Evolutionary conservation across 768 basidiomycete species (phyloP), one percentile per base, ranked within the genome.

Genomic region (Mycena belliarum): DNA sequence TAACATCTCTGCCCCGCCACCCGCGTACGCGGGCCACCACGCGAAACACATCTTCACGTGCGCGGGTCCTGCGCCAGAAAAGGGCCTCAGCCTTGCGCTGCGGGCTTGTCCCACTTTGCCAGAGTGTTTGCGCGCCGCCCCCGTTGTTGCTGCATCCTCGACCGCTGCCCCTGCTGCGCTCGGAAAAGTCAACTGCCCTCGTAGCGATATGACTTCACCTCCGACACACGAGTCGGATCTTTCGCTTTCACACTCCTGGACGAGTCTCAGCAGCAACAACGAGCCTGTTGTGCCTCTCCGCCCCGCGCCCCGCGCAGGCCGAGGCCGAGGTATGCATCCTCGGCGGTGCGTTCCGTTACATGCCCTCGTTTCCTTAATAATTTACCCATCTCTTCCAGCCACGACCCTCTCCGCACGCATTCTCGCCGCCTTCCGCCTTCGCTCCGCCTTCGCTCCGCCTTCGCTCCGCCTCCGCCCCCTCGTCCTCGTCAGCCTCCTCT

Each of bases 11-110:
- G 76, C 81, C 1, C 70, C 72, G 4, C 71, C 73, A 10, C 61
- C 24, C 6, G 3, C 77, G 1, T 69, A 74, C 7, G 62, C 69
- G 26, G 66, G 70, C 28, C 82, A 87, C 49, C 86, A 88, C 57
- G 76, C 81, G 14, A 89, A 88, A 6, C 72, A 77, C 9, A 84
- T 89, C 15, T 72, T 89, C 26, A 75, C 79, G 11, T 73, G 76
- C 49, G 51, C 24, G n/a, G n/a, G n/a, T 12, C 42, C 47, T 1
- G 55, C 68, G 49, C 38, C 66, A 24, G 41, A 64, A 44, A 53
- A 57, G 62, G 35, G 58, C 52, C 18, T 86, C 79, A 75, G 72
- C 76, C 6, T 80, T 80, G 65, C 86, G n/a, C 88, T 89, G 86
- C 57, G 75, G 88, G 28, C 55, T 84, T 1, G 42, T 59, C n/a